Evolutionary conservation across 2,329 filamentous ascomycete species (phyloP).

Genomic region (Tympanopsis confertula): DNA sequence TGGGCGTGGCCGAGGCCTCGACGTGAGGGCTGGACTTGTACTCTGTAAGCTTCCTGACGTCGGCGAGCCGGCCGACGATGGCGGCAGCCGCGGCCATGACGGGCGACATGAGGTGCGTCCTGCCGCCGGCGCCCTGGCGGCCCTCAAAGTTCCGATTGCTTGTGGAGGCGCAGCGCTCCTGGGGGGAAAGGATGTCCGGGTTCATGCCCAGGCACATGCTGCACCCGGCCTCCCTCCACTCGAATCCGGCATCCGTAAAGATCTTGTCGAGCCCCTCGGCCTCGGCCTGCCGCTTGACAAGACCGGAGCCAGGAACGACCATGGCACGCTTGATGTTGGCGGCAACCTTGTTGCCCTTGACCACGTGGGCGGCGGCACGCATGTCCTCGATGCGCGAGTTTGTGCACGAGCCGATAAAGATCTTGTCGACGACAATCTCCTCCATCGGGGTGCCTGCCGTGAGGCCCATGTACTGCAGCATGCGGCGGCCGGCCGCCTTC

Average conservation of each 20-base stretch:
- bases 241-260: conserved; percentile 83
- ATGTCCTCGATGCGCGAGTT: conserved; percentile 96
- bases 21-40: conserved; percentile 49
- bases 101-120: conserved; percentile 92
- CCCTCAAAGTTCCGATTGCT: conserved; percentile 98
- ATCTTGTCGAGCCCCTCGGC: conserved; percentile 85
- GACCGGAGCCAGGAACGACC: conserved; percentile 89
- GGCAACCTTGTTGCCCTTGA: conserved; percentile 79
- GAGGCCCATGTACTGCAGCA: conserved; percentile 94
- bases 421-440: conserved; percentile 85
- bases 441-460: conserved; percentile 78
- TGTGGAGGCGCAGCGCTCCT: conserved; percentile 88
- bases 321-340: conserved; percentile 83
- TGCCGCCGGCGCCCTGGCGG: conserved; percentile 78
- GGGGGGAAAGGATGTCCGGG: conserved; percentile 84
- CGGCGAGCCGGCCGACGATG: conserved; percentile 79
- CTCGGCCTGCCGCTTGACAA: conserved; percentile 87
- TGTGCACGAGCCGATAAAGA: conserved; percentile 96
- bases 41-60: conserved; percentile 69
- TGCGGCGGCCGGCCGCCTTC: conserved; percentile 67
- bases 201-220: conserved; percentile 99
- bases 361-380: conserved; percentile 71
- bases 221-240: conserved; percentile 96
- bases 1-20: conserved; percentile 44
- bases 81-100: conserved; percentile 90